These are phyloP conservation scores for Dimocarpus longan DNA, from an alignment of 345 rosid species.

Conservation along the genomic window DNA sequence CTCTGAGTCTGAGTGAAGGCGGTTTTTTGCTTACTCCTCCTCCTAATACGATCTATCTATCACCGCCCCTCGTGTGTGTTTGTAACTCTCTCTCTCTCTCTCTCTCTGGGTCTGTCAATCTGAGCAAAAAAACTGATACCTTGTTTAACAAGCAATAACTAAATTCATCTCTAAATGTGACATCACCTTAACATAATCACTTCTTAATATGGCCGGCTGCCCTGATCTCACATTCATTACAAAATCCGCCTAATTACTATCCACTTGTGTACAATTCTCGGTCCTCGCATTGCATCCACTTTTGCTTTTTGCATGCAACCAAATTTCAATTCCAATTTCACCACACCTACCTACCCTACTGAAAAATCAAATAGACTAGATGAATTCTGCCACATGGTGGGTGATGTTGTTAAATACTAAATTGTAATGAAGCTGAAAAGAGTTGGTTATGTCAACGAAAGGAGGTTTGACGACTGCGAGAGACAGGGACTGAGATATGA, in stretches of 20 bases:
- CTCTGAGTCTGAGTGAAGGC: not conserved
- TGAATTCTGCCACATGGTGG: not conserved
- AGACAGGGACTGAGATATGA: not conserved
- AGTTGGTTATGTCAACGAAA: no score
- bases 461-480: not conserved
- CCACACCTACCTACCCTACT: no score
- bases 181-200: conserved; percentile 32
- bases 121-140: conserved; percentile 26
- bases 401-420: not conserved
- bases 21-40: conserved; percentile 20
- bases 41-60: not conserved
- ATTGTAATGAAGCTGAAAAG: not conserved
- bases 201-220: conserved; percentile 30
- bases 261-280: not conserved
- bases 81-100: no score
- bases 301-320: not conserved
- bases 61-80: conserved; percentile 2
- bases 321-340: not conserved
- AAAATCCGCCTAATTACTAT: not conserved
- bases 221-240: not conserved
- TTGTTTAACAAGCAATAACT: conserved; percentile 34
- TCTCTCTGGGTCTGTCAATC: not conserved
- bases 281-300: not conserved
- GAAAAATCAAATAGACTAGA: no score
- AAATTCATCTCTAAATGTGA: conserved; percentile 18